These are phyloP conservation scores for Pythium aquatile DNA, from an alignment of 352 stramenopile genomes.

Conservation along the genomic window DNA sequence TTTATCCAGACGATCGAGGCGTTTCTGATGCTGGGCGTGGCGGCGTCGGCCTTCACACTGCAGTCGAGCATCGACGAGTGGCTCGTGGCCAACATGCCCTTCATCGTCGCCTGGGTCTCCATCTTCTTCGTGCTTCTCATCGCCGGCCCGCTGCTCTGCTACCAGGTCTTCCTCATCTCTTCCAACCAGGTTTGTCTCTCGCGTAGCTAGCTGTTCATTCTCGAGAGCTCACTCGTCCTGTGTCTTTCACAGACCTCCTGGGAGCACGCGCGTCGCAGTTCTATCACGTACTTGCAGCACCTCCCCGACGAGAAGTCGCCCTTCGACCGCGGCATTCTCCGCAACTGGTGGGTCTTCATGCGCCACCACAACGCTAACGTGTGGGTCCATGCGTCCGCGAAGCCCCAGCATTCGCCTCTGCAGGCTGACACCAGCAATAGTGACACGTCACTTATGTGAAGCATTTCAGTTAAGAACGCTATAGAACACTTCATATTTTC, in stretches of 20 bases:
- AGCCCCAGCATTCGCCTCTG: constrained; percentile 17
- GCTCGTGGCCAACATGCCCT: constrained; percentile 68
- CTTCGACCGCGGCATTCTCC: constrained; percentile 55
- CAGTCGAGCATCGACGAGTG: constrained; percentile 63
- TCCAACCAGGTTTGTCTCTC: constrained; percentile 49
- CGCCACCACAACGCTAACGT: constrained; percentile 45
- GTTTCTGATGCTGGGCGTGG: constrained; percentile 46
- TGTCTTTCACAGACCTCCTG: constrained; percentile 51
- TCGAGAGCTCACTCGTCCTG: neutral
- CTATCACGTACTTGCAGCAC: constrained; percentile 74
- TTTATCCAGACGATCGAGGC: constrained; percentile 56
- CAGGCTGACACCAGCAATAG: constrained; percentile 8
- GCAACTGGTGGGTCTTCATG: constrained; percentile 69
- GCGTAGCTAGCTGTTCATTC: neutral
- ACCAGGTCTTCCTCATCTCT: constrained; percentile 68
- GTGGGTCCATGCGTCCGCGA: constrained; percentile 49
- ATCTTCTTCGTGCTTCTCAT: constrained; percentile 61
- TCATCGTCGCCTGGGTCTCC: constrained; percentile 60
- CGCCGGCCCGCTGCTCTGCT: constrained; percentile 56
- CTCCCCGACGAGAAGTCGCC: constrained; percentile 56
- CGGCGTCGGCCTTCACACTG: constrained; percentile 49
- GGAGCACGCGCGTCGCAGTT: constrained; percentile 62
- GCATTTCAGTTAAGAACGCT: constrained; percentile 16
- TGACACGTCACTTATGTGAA: constrained; percentile 25
- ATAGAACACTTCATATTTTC: neutral